These are phyloP conservation scores for Fusarium marasasianum DNA, from an alignment of 2,329 filamentous ascomycete genomes.

Conservation along the genomic window DNA sequence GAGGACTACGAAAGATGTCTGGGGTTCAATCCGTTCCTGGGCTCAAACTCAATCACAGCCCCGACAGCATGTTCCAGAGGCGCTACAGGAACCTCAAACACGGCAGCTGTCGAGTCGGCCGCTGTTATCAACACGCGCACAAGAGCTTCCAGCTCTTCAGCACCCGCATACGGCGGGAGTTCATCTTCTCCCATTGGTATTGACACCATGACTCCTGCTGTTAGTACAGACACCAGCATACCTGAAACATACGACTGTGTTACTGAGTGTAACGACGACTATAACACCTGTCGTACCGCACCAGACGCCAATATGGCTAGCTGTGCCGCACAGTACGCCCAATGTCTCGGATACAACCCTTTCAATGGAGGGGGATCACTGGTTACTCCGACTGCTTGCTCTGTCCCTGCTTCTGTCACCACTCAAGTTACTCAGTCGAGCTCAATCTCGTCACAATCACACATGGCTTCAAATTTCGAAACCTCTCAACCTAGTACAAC, in stretches of 20 bases:
- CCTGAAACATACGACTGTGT: conserved; percentile 11
- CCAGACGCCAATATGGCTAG: neutral
- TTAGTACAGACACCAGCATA: neutral
- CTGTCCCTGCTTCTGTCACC: neutral
- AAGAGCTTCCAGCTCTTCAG: neutral
- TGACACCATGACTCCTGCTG: neutral
- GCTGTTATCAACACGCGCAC: neutral
- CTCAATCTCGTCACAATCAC: neutral
- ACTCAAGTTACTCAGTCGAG: neutral
- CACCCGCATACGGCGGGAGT: neutral
- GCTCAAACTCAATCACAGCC: neutral
- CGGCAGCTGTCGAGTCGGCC: neutral
- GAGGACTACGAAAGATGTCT: neutral
- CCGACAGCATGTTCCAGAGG: neutral
- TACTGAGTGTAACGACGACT: neutral
- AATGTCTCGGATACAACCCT: conserved; percentile 10
- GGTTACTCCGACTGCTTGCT: conserved; percentile 4
- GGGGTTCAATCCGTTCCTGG: neutral
- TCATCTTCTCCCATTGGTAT: neutral
- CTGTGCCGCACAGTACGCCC: conserved; percentile 1
- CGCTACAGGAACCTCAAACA: neutral
- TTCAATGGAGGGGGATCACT: neutral
- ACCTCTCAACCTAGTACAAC: neutral
- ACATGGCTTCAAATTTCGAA: neutral
- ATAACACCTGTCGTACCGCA: neutral